Percentiles rank a stretch among this genome's conserved stretches.
phyloP scores from a whole-genome alignment of 192 early-diverging fungal genomes.

The Glomus cerebriforme region DNA sequence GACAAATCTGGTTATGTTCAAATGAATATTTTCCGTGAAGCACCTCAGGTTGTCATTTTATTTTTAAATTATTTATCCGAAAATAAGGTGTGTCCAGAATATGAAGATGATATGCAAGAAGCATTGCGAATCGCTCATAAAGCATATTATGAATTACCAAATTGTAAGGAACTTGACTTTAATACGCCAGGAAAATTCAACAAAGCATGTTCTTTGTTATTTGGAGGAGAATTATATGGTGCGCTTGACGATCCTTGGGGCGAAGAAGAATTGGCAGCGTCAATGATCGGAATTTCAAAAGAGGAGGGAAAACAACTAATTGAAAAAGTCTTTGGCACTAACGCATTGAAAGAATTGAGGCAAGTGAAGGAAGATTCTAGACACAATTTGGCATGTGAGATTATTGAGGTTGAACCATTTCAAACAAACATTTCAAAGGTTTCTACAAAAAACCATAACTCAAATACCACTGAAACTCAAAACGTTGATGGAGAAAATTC shows the following conservation, averaged over 20 bases:
- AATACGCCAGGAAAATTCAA: constrained; percentile 51
- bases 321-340: neutral
- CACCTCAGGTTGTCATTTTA: constrained; percentile 46
- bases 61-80: constrained; percentile 53
- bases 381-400: neutral
- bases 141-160: constrained; percentile 52
- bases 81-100: constrained; percentile 54
- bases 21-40: constrained; percentile 44
- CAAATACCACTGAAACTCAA: too few species aligned
- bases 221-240: constrained; percentile 46
- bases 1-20: constrained; percentile 47
- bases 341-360: neutral
- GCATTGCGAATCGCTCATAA: constrained; percentile 46
- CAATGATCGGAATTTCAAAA: constrained; percentile 36
- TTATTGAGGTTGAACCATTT: neutral
- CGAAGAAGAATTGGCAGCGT: neutral
- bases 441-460: neutral
- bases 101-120: constrained; percentile 46
- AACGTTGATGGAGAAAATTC: neutral
- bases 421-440: neutral
- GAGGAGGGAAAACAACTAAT: neutral
- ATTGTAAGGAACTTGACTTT: constrained; percentile 45
- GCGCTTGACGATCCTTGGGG: constrained; percentile 37
- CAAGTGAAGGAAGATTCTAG: neutral
- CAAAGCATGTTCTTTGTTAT: constrained; percentile 53